These are phyloP conservation scores for Scolecobasidium constrictum DNA, from an alignment of 2,329 filamentous ascomycete species.

Conservation along the genomic window DNA sequence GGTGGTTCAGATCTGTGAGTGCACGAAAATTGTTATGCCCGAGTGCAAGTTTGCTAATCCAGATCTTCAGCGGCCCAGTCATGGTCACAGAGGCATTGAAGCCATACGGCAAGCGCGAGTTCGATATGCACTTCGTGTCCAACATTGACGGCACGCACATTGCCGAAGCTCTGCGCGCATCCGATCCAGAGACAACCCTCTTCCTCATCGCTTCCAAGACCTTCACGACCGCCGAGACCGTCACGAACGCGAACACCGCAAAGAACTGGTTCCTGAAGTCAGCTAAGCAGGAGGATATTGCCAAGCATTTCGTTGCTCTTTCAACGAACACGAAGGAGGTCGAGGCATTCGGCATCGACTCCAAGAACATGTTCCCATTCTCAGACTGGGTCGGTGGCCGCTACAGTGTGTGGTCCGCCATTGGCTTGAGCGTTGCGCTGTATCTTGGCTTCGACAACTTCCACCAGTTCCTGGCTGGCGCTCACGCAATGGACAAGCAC, in stretches of 20 bases:
- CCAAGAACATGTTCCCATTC: slow-evolving; percentile 99
- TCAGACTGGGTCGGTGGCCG: slow-evolving; percentile 97
- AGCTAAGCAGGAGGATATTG: slow-evolving; percentile 70
- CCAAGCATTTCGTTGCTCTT: slow-evolving; percentile 97
- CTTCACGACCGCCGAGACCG: slow-evolving; percentile 96
- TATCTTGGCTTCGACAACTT: slow-evolving; percentile 98
- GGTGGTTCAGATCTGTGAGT: slow-evolving; percentile 95
- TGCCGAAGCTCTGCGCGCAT: slow-evolving; percentile 77
- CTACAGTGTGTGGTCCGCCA: slow-evolving; percentile 98
- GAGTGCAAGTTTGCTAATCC: background rate
- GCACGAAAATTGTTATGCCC: background rate
- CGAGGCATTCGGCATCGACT: slow-evolving; percentile 96
- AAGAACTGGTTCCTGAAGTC: slow-evolving; percentile 92
- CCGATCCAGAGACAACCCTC: slow-evolving; percentile 94
- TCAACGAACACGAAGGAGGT: slow-evolving; percentile 95
- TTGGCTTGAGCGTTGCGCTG: slow-evolving; percentile 84
- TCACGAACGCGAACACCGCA: slow-evolving; percentile 92
- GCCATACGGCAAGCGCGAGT: slow-evolving; percentile 75
- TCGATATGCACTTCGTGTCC: slow-evolving; percentile 95
- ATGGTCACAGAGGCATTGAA: slow-evolving; percentile 99
- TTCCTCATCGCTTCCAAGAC: slow-evolving; percentile 99
- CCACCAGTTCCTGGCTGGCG: slow-evolving; percentile 86
- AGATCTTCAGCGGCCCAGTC: slow-evolving; percentile 63
- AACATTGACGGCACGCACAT: slow-evolving; percentile 99
- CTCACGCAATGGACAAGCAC: slow-evolving; percentile 97